A percentile compares a stretch with the other conserved stretches of the same genome.
These are phyloP conservation scores for Phytopythium aichiense DNA, from an alignment of 352 stramenopile species.

Conservation along the genomic window DNA sequence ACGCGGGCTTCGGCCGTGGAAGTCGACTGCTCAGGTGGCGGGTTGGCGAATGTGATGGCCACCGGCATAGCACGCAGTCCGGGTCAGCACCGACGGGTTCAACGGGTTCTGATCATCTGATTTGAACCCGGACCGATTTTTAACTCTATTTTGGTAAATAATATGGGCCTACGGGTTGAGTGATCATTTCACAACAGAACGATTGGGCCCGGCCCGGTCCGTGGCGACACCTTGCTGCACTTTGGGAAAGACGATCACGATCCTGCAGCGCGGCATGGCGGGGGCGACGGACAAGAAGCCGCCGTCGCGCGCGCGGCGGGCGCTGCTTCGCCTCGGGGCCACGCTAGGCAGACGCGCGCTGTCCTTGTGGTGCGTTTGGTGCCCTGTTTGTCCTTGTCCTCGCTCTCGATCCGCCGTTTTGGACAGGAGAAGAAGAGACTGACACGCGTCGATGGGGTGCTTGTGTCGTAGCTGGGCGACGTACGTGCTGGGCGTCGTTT, in stretches of 20 bases:
- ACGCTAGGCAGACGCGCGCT: slow-evolving; percentile 22
- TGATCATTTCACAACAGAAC: background rate
- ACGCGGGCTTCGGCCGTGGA: background rate
- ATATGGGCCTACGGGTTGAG: background rate
- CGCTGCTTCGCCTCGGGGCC: slow-evolving; percentile 22
- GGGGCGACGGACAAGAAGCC: slow-evolving; percentile 15
- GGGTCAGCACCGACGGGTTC: background rate
- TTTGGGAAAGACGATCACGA: background rate
- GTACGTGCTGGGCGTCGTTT: slow-evolving; percentile 65
- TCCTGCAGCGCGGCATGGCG: background rate
- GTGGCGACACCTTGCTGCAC: background rate
- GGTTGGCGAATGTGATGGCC: background rate
- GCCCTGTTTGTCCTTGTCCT: background rate
- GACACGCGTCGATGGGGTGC: background rate
- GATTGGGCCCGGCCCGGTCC: background rate
- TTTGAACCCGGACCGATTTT: background rate
- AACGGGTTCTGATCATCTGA: background rate
- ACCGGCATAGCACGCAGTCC: background rate
- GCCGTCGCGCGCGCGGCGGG: slow-evolving; percentile 17
- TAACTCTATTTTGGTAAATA: background rate
- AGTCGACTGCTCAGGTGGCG: background rate
- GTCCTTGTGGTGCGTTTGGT: slow-evolving; percentile 30
- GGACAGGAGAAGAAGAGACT: background rate
- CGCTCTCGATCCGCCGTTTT: background rate
- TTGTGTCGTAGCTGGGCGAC: slow-evolving; percentile 43